Evolutionary conservation across 305 asterid species (phyloP), one percentile per base, ranked within the genome.

Genomic region (Striga hermonthica): DNA sequence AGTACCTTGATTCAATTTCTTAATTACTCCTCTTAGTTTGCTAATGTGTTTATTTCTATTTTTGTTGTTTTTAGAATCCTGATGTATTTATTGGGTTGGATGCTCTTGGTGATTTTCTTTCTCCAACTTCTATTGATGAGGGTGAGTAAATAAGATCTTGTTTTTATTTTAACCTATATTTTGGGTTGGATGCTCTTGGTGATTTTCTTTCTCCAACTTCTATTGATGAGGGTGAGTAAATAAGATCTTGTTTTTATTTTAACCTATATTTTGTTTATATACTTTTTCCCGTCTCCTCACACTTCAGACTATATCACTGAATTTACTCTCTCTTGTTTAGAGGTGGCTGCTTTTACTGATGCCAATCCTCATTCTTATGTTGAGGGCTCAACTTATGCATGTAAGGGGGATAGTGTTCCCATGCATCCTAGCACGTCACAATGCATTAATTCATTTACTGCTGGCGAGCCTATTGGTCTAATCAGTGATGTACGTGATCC

Each of bases 11-110:
- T 65, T 71, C 56, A 64, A 49, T 58, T 71, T 49, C 43, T 36
- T 62, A 7, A 55, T 49, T 12, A 9, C 59, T 61, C 34, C 15
- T 58, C 31, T 70, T 77, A 34, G 15, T 45, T 43, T 61, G 60
- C 60, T 81, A 74, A 74, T 54, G 55, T 44, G 9, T 57, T 52
- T 62, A 60, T 57, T 72, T 47, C 54, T 38, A 44, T 9, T 6
- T 7, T 7, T 49, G 6, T 44, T 67, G 40, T 56, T 56, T 62
- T 60, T 78, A 88, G 95, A 81, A 66, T 72, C 75, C 83, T 54
- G 90, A 76, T 45, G 73, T 76, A 64, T 73, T 74, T 58, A 60
- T 61, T 73, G 81, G 79, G 52, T 69, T 77, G 69, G 89, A 78
- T 31, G 67, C 84, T 10, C 77, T 72, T 67, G 84, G 64, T 67